Evolutionary conservation across 169 alveolate genomes (phyloP).

Genomic region (Pseudocohnilembus persalinus): DNA sequence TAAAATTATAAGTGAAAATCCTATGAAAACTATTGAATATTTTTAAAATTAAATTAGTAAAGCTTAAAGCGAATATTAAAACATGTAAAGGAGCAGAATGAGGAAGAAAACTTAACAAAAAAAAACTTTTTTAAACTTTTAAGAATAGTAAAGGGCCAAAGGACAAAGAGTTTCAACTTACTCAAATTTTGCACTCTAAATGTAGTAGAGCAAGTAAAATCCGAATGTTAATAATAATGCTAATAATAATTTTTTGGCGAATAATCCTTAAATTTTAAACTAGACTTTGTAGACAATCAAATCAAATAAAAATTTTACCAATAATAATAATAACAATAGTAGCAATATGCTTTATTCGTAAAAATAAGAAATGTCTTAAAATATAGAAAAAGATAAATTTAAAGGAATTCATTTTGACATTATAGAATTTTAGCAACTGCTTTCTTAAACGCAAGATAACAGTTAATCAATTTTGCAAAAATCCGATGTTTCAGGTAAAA

Average conservation of each 20-base stretch:
- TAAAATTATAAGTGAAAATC: not conserved
- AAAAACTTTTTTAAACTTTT: not conserved
- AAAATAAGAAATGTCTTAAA: no score
- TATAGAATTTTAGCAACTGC: no score
- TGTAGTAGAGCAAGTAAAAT: not conserved
- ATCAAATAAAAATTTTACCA: not conserved
- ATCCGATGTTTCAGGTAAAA: not conserved
- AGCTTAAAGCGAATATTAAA: not conserved
- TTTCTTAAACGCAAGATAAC: no score
- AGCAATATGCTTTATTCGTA: no score
- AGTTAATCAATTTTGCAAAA: no score
- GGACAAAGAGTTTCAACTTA: no score
- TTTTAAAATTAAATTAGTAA: no score
- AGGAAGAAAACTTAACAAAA: not conserved
- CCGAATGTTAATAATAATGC: not conserved
- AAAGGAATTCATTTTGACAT: no score
- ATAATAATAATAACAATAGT: no score
- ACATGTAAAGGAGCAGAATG: not conserved
- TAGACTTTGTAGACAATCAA: not conserved
- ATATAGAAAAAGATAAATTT: no score
- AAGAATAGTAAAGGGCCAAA: no score
- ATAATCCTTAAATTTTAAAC: not conserved
- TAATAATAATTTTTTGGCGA: not conserved
- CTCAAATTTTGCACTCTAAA: no score
- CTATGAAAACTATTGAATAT: not conserved